Base-by-base conservation (phyloP, 208 protist genomes). In the Wallacemonas sp. region DNA sequence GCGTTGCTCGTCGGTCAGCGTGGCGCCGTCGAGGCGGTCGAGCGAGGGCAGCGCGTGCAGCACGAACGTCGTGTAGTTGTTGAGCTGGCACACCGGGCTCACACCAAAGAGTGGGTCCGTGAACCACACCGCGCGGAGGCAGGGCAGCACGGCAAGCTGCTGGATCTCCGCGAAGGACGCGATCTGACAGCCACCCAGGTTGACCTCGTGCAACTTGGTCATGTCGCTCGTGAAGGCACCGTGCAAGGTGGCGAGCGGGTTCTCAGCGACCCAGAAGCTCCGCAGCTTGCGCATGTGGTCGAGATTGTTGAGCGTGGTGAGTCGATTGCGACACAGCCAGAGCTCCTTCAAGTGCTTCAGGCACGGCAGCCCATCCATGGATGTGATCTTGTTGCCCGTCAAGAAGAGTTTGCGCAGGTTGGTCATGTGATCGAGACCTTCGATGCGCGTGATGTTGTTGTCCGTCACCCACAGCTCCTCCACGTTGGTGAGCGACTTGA, bases 51-150 rank as follows among this genome's bases (percentile, higher is more conserved):
- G 64, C 23, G 95, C 70, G 65, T 97, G 77, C 34, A 98, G 61
- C 2, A 80, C 73, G 70, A 96, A 97, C 2, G 94, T 98, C 32
- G 80, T 81, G 81, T 98, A 99, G 78, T 98, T 98, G 76, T 81
- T 96, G 16, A 99, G 83, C 16, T 71, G 78, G 74, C 90, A 97
- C 38, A 98, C 76, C 0, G 95, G 91, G 54, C 94, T 96, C 23
- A 90, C 78, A 47, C 97, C 96, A 33, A 94, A 99, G 71, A 98
- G 83, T 3, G 94, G 83, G 65, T 98, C 94, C 14, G 57, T 58
- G 41, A 98, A 78, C 75, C 81, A 89, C 29, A 98, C 56, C 33
- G 61, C 73, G 33, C 77, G 74, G 33, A 98, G 66, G 16, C 75
- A 75, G 21, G 77, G 76, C 14, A 98, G 87, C 29, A 70, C 64